Evolutionary conservation across 805 yeast genomes (phyloP).

Genomic region (Candida wancherniae): DNA sequence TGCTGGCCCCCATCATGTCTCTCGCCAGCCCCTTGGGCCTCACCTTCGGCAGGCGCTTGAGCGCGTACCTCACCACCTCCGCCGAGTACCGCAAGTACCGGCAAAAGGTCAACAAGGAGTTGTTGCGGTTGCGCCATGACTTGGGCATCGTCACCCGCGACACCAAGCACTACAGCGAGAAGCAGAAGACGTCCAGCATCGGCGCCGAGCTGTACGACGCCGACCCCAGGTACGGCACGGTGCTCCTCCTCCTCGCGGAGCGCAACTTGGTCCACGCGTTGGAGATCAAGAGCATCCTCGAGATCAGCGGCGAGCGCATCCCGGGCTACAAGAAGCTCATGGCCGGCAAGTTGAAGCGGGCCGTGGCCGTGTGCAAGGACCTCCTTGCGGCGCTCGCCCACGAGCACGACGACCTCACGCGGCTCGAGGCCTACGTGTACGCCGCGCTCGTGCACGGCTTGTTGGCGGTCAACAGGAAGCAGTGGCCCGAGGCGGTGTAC

Average conservation of each 20-base stretch:
- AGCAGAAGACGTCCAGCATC: slow-evolving; percentile 45
- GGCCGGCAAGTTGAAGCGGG: slow-evolving; percentile 63
- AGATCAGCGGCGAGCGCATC: slow-evolving; percentile 44
- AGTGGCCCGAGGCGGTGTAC: slow-evolving; percentile 51
- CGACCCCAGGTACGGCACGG: slow-evolving; percentile 50
- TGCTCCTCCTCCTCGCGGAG: slow-evolving; percentile 68
- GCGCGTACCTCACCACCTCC: slow-evolving; percentile 59
- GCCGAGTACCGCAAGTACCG: slow-evolving; percentile 71
- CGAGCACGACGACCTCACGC: slow-evolving; percentile 30
- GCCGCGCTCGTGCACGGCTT: slow-evolving; percentile 51
- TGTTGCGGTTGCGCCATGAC: slow-evolving; percentile 62
- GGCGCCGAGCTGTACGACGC: slow-evolving; percentile 44
- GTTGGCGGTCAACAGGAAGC: slow-evolving; percentile 46
- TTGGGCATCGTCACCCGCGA: slow-evolving; percentile 61
- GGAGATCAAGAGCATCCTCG: slow-evolving; percentile 54
- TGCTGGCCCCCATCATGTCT: no score
- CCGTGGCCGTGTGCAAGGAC: slow-evolving; percentile 41
- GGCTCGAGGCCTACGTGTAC: slow-evolving; percentile 31
- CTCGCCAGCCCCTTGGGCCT: slow-evolving; percentile 12
- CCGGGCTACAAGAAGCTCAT: slow-evolving; percentile 46
- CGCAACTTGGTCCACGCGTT: slow-evolving; percentile 68
- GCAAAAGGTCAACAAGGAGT: slow-evolving; percentile 51
- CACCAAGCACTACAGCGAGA: slow-evolving; percentile 54
- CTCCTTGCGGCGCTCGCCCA: slow-evolving; percentile 38
- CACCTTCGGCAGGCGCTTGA: slow-evolving; percentile 54